Percentiles rank a stretch among this genome's conserved stretches.
Evolutionary conservation across 768 basidiomycete genomes (phyloP).

Genomic region (Tylopilus cervinicoccineus): DNA sequence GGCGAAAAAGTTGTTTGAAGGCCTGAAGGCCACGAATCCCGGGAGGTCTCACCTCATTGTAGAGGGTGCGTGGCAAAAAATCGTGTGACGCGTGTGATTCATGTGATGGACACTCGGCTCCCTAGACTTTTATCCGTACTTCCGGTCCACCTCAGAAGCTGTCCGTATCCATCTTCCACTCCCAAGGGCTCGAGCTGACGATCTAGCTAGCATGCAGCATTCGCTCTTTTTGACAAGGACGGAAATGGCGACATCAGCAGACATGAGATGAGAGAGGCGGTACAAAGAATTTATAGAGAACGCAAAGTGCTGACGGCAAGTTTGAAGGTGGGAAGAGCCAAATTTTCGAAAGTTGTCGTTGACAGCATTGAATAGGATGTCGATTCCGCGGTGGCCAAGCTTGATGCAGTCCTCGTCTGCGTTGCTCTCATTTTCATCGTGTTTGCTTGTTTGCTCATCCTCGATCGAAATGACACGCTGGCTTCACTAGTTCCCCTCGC

Average conservation of each 20-base stretch:
- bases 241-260: slow-evolving; percentile 79
- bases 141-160: slow-evolving; percentile 66
- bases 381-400: slow-evolving; percentile 67
- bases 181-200: neutral
- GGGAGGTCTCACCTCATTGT: slow-evolving; percentile 60
- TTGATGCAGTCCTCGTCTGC: slow-evolving; percentile 69
- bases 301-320: slow-evolving; percentile 67
- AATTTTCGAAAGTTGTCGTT: neutral
- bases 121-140: slow-evolving; percentile 75
- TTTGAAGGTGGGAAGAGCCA: slow-evolving; percentile 49
- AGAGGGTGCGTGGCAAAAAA: slow-evolving; percentile 43
- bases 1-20: slow-evolving; percentile 64
- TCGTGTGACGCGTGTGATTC: neutral
- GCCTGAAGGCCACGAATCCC: slow-evolving; percentile 56
- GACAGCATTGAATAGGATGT: slow-evolving; percentile 47
- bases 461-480: slow-evolving; percentile 62
- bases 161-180: slow-evolving; percentile 30
- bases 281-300: slow-evolving; percentile 76
- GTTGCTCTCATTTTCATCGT: slow-evolving; percentile 54
- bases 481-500: slow-evolving; percentile 75
- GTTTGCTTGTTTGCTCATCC: slow-evolving; percentile 72
- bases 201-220: slow-evolving; percentile 54
- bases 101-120: neutral
- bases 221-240: slow-evolving; percentile 72
- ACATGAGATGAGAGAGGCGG: slow-evolving; percentile 78